Conservation (phyloP, 2,329 filamentous ascomycete species). For the Rachicladosporium sp. region DNA sequence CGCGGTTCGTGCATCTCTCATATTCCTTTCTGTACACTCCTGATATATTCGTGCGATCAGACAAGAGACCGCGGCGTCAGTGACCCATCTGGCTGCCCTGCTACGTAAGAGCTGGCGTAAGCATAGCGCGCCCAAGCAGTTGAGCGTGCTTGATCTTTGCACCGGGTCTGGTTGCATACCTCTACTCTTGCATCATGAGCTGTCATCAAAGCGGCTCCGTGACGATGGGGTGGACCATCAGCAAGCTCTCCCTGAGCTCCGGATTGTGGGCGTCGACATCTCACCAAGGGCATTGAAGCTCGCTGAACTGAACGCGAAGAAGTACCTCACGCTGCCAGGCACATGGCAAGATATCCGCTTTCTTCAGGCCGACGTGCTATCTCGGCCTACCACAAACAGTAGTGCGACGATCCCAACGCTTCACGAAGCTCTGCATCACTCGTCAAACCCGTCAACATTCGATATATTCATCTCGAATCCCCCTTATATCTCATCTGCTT, state of each 20-base stretch:
- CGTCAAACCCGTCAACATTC: slow-evolving; percentile 3
- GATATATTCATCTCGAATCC: slow-evolving; percentile 77
- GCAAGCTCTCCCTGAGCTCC: slow-evolving; percentile 24
- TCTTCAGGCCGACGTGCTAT: slow-evolving; percentile 22
- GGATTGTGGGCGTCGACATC: slow-evolving; percentile 61
- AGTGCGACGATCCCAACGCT: no score
- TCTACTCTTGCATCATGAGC: slow-evolving; percentile 56
- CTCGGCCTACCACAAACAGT: not conserved
- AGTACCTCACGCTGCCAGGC: slow-evolving; percentile 12
- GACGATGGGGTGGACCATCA: slow-evolving; percentile 9
- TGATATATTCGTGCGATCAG: slow-evolving; percentile 17
- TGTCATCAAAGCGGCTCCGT: slow-evolving; percentile 21
- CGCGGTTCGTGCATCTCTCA: slow-evolving; percentile 41
- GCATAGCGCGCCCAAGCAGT: slow-evolving; percentile 10
- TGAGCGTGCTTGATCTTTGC: slow-evolving; percentile 72
- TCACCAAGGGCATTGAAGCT: slow-evolving; percentile 53
- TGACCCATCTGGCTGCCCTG: slow-evolving; percentile 21
- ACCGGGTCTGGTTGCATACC: slow-evolving; percentile 86
- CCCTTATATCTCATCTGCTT: slow-evolving; percentile 65
- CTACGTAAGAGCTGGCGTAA: slow-evolving; percentile 10
- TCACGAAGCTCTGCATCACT: slow-evolving; percentile 3
- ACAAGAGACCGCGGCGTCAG: slow-evolving; percentile 34
- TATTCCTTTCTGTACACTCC: slow-evolving; percentile 1
- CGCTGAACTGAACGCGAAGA: slow-evolving; percentile 52
- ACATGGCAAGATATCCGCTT: slow-evolving; percentile 16